Base-by-base conservation (phyloP, 169 alveolate species). In the Plasmodium reichenowi region DNA sequence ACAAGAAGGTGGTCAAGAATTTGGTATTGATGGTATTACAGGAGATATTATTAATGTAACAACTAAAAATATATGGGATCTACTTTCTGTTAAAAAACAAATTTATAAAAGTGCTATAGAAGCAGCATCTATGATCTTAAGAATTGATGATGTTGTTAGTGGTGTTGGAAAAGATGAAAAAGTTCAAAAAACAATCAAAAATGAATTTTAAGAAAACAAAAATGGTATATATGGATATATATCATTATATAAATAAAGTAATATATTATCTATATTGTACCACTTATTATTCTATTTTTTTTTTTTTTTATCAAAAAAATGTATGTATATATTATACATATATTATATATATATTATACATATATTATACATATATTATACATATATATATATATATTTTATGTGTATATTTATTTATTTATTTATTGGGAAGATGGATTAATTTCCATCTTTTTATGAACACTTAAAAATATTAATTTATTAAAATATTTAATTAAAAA, bases 121-220 rank as follows among this genome's bases (percentile, higher is more conserved):
- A 86, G 96, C 99, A 90, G 97, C 98, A 4, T 91, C 97, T 60
- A 97, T 98, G 99, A 91, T 98, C 20, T 93, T 98, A 72, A 96
- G 99, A 72, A 98, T 98, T 59, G 99, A 98, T 92, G 99, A 98
- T 90, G 98, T 98, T 15, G 98, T 98, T 66, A 94, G 98, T 48
- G 99, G 99, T 0, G 96, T 98, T 22, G 92, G 97, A 12, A 97
- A 97, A 74, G 92, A 87, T 5, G 96, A 92, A 13, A 93, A 72
- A 26, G 24, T 26, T 13, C 87, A 80, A 43, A 80, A 80, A 47
- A 72, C 73, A n/a, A 52, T 80, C 6, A 32, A 56, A 29, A 47
- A 24, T 50, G 74, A 80, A 26, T 72, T 52, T 52, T 52, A 52
- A 52, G 0, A 52, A 52, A 52, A 52, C 15, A n/a, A 50, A 2